A percentile compares a stretch with the other conserved stretches of the same genome.
These are phyloP conservation scores for Lachancea lanzarotensis DNA, from an alignment of 805 yeast species.

Conservation along the genomic window DNA sequence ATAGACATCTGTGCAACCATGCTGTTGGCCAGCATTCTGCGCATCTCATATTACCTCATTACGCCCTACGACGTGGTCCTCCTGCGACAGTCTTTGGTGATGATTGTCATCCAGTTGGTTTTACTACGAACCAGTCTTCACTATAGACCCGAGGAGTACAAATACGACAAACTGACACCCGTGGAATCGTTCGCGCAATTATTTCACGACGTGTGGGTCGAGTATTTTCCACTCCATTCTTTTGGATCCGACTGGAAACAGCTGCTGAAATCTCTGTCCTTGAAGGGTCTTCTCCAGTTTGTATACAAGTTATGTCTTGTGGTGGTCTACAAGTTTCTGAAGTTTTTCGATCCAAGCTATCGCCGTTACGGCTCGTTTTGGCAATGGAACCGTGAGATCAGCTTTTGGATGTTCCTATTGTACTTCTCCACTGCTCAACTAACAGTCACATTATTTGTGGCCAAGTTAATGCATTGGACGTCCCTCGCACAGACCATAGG, in stretches of 20 bases:
- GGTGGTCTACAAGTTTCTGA: constrained; percentile 37
- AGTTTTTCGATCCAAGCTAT: constrained; percentile 65
- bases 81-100: constrained; percentile 71
- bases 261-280: constrained; percentile 18
- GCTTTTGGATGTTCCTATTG: constrained; percentile 58
- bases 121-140: constrained; percentile 56
- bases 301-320: constrained; percentile 23
- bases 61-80: constrained; percentile 78
- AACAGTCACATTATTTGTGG: constrained; percentile 25
- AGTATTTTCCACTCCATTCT: constrained; percentile 26
- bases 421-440: constrained; percentile 39
- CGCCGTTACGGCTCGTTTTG: constrained; percentile 64
- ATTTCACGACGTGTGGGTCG: constrained; percentile 30
- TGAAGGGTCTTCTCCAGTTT: constrained; percentile 20
- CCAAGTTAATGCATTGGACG: constrained; percentile 35
- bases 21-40: constrained; percentile 66
- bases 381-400: constrained; percentile 69
- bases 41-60: constrained; percentile 71
- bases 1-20: constrained; percentile 91
- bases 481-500: constrained; percentile 50
- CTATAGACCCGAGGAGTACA: constrained; percentile 45
- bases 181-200: constrained; percentile 29
- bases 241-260: constrained; percentile 28
- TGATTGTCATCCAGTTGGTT: constrained; percentile 71
- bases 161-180: constrained; percentile 33